A percentile compares a stretch with the other conserved stretches of the same genome.
Conservation (phyloP, 1,139 yeast species). For the Geotrichum citri-aurantii region DNA sequence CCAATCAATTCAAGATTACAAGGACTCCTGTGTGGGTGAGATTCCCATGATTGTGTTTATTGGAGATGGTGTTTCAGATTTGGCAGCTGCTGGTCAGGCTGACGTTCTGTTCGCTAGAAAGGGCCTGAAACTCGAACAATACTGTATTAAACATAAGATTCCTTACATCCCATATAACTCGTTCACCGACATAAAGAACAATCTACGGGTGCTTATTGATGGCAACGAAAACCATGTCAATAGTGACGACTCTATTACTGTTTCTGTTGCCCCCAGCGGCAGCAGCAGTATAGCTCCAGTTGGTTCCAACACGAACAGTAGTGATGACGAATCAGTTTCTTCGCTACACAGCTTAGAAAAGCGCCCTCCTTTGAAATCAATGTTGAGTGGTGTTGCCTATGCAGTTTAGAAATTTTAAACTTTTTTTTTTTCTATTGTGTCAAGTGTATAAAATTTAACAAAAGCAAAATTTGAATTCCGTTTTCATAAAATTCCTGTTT, state of each 20-base stretch:
- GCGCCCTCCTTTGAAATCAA: conserved; percentile 6
- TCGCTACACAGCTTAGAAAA: neutral
- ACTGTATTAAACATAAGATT: conserved; percentile 39
- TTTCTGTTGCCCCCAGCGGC: conserved; percentile 6
- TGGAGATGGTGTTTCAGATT: conserved; percentile 44
- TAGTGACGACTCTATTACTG: conserved; percentile 21
- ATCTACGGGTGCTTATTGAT: conserved; percentile 31
- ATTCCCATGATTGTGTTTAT: conserved; percentile 38
- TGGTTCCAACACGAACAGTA: neutral
- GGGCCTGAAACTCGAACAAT: conserved; percentile 40
- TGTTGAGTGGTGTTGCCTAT: conserved; percentile 14
- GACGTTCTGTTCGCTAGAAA: conserved; percentile 42
- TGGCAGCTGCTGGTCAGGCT: conserved; percentile 43
- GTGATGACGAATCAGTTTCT: neutral
- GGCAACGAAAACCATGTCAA: conserved; percentile 34
- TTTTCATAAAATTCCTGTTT: too few species aligned
- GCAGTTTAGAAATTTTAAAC: neutral
- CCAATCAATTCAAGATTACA: conserved; percentile 48
- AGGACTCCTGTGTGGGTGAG: conserved; percentile 25
- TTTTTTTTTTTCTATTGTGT: neutral
- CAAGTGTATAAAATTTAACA: too few species aligned
- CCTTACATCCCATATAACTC: conserved; percentile 42
- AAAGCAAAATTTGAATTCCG: too few species aligned
- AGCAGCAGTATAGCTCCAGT: conserved; percentile 3
- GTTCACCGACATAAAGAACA: conserved; percentile 39